phyloP scores from a whole-genome alignment of 108 stramenopile genomes.

The Nitzschia sp. region DNA sequence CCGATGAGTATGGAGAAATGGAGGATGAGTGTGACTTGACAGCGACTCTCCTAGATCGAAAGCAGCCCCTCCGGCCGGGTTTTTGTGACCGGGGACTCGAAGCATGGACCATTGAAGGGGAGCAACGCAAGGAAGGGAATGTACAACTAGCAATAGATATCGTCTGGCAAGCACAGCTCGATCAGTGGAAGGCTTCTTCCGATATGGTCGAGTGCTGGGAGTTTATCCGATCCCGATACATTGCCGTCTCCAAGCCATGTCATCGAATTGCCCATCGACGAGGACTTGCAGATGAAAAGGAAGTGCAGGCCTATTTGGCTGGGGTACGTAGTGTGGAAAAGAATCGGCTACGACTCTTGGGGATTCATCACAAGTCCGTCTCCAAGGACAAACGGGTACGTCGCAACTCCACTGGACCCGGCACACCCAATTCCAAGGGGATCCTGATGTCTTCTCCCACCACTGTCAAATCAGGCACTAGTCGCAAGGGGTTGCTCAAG shows the following conservation, averaged over 20 bases:
- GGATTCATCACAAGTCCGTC: background rate
- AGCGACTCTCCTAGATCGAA: slow-evolving; percentile 16
- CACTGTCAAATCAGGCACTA: background rate
- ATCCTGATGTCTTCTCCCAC: background rate
- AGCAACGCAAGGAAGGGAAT: slow-evolving; percentile 28
- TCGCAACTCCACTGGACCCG: background rate
- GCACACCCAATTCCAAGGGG: background rate
- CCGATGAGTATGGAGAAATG: slow-evolving; percentile 34
- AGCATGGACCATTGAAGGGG: slow-evolving; percentile 36
- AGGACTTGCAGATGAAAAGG: slow-evolving; percentile 21
- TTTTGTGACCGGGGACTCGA: slow-evolving; percentile 34
- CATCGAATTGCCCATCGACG: slow-evolving; percentile 7
- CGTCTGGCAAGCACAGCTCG: slow-evolving; percentile 41
- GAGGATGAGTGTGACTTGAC: slow-evolving; percentile 43
- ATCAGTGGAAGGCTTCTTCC: slow-evolving; percentile 16
- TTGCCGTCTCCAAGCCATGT: slow-evolving; percentile 6
- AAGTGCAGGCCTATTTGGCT: slow-evolving; percentile 20
- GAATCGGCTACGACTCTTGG: slow-evolving; percentile 12
- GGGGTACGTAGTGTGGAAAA: slow-evolving; percentile 16
- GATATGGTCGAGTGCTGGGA: slow-evolving; percentile 34
- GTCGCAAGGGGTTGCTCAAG: background rate
- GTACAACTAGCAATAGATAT: slow-evolving; percentile 33
- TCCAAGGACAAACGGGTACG: background rate
- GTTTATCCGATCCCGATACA: slow-evolving; percentile 21
- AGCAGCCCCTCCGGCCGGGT: slow-evolving; percentile 9